Percentiles rank a stretch among this genome's conserved stretches.
Conservation (phyloP, 108 stramenopile species). For the Parietichytrium sp. region DNA sequence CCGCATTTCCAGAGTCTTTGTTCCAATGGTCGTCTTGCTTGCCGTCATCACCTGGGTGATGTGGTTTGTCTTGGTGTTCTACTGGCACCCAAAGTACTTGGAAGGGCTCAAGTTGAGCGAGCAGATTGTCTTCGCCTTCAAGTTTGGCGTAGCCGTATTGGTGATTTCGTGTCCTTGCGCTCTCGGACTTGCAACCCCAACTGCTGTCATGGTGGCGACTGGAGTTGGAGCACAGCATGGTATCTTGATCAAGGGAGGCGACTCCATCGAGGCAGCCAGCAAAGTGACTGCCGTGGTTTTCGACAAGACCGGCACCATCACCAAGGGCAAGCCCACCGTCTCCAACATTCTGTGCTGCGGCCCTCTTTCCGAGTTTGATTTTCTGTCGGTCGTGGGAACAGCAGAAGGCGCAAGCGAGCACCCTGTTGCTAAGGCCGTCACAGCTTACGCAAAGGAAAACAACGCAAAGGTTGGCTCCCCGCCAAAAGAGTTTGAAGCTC, state of each 20-base stretch:
- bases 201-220: slow-evolving; percentile 93
- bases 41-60: slow-evolving; percentile 65
- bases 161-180: slow-evolving; percentile 97
- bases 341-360: slow-evolving; percentile 35
- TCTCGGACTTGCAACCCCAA: slow-evolving; percentile 94
- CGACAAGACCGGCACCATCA: slow-evolving; percentile 99
- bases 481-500: neutral
- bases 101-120: neutral
- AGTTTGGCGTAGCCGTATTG: slow-evolving; percentile 85
- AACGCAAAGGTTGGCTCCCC: neutral
- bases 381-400: slow-evolving; percentile 72
- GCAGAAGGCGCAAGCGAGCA: slow-evolving; percentile 73
- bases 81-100: slow-evolving; percentile 3
- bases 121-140: slow-evolving; percentile 67
- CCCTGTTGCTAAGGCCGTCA: slow-evolving; percentile 62
- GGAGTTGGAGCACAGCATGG: slow-evolving; percentile 89
- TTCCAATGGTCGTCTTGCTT: slow-evolving; percentile 67
- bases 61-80: slow-evolving; percentile 54
- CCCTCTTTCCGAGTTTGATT: slow-evolving; percentile 62
- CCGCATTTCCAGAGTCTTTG: slow-evolving; percentile 69
- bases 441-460: slow-evolving; percentile 63
- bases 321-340: slow-evolving; percentile 68
- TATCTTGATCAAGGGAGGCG: slow-evolving; percentile 94
- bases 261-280: slow-evolving; percentile 79
- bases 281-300: slow-evolving; percentile 79